These are phyloP conservation scores for Cutaneotrichosporon daszewskae DNA, from an alignment of 1,284 basidiomycete species.

Conservation along the genomic window DNA sequence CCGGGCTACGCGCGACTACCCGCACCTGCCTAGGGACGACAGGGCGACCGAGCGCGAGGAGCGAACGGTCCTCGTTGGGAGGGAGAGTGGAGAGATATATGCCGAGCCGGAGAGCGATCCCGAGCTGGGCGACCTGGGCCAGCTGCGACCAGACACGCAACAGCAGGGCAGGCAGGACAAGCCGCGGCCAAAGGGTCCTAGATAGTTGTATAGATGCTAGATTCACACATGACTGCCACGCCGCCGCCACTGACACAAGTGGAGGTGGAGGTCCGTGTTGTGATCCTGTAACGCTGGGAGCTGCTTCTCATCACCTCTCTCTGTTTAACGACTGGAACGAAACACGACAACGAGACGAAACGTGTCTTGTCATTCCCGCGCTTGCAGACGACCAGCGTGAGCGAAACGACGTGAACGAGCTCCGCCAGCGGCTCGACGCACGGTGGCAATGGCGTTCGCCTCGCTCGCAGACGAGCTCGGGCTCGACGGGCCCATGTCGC, in stretches of 20 bases:
- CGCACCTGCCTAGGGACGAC: conserved; percentile 24
- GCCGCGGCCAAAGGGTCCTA: too few relatives aligned
- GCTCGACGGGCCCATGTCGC: neutral
- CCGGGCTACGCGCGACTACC: conserved; percentile 32
- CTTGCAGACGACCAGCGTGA: neutral
- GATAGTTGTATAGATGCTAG: too few relatives aligned
- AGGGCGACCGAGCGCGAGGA: conserved; percentile 29
- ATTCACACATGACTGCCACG: too few relatives aligned
- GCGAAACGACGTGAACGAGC: neutral
- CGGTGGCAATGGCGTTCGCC: neutral
- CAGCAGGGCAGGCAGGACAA: too few relatives aligned
- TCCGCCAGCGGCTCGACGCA: neutral
- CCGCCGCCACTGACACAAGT: too few relatives aligned
- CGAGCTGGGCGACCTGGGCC: neutral
- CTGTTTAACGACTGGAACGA: neutral
- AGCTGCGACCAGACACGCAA: too few relatives aligned
- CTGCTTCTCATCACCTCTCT: too few relatives aligned
- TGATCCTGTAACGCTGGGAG: too few relatives aligned
- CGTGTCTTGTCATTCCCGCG: neutral
- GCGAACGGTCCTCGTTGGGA: conserved; percentile 25
- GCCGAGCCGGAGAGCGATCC: neutral
- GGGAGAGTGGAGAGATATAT: neutral
- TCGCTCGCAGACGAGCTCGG: neutral
- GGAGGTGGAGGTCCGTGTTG: too few relatives aligned
- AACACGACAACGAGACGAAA: neutral